Evolutionary conservation across 192 early-diverging fungal genomes (phyloP).

Genomic region (Ramicandelaber brevisporus): DNA sequence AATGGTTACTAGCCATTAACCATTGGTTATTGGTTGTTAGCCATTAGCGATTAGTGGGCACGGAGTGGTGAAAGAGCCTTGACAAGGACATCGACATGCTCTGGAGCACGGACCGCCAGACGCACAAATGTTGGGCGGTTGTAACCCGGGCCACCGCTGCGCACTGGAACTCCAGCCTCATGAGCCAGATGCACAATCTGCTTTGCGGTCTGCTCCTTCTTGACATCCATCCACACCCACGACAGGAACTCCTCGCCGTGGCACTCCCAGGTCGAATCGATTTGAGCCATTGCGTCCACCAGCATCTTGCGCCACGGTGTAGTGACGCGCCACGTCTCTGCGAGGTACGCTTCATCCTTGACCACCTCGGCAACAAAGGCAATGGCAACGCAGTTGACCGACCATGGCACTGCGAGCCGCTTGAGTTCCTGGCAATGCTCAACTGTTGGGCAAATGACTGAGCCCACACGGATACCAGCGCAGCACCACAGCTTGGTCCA

Average conservation of each 20-base stretch:
- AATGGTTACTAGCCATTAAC: too few relatives aligned
- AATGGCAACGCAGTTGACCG: conserved; percentile 69
- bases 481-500: conserved; percentile 92
- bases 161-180: conserved; percentile 60
- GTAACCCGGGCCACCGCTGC: conserved; percentile 54
- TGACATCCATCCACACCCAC: conserved; percentile 73
- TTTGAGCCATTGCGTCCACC: conserved; percentile 6
- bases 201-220: conserved; percentile 22
- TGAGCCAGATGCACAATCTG: conserved; percentile 36
- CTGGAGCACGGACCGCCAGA: conserved; percentile 44
- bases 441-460: conserved; percentile 61
- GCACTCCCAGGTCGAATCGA: conserved; percentile 29
- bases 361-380: conserved; percentile 61
- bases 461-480: conserved; percentile 68
- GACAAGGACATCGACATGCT: conserved; percentile 40
- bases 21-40: too few relatives aligned
- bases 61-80: too few relatives aligned
- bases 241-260: conserved; percentile 50
- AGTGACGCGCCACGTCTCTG: conserved; percentile 57
- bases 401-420: conserved; percentile 73
- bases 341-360: conserved; percentile 33
- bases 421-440: conserved; percentile 43
- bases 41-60: too few relatives aligned
- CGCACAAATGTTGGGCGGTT: conserved; percentile 44
- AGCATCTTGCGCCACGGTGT: conserved; percentile 30